Percentiles rank a stretch among this genome's conserved stretches.
Evolutionary conservation across 257 asterid species (phyloP).

Genomic region (Capsicum pubescens): DNA sequence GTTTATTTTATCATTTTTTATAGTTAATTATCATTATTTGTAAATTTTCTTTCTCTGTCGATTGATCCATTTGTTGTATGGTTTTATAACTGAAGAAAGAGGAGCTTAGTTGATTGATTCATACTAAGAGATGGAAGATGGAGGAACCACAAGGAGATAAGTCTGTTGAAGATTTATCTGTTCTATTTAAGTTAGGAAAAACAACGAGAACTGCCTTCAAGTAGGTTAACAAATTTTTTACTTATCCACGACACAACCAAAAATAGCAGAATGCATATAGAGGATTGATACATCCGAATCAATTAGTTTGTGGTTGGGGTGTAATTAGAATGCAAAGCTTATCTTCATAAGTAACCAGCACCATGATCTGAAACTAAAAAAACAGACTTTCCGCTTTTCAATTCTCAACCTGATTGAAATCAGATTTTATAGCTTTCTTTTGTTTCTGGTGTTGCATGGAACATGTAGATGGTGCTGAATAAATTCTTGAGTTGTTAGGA

Average conservation of each 20-base stretch:
- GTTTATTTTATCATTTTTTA: not conserved
- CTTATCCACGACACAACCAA: not conserved
- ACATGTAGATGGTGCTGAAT: not conserved
- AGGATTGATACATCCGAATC: not conserved
- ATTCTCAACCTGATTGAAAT: not conserved
- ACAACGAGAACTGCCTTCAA: not conserved
- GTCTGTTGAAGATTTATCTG: not conserved
- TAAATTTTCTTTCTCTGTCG: not conserved
- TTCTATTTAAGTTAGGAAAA: not conserved
- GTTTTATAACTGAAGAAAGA: constrained; percentile 11
- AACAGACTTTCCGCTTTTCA: not conserved
- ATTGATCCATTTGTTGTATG: constrained; percentile 6
- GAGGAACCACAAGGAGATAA: constrained; percentile 15
- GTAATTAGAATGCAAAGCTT: not conserved
- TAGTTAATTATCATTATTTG: not conserved
- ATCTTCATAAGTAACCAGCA: not conserved
- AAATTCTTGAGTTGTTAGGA: not conserved
- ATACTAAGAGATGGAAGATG: not conserved
- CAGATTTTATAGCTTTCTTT: not conserved
- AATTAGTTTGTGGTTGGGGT: constrained; percentile 1
- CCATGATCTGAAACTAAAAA: constrained; percentile 9
- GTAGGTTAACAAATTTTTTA: not conserved
- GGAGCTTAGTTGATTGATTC: not conserved
- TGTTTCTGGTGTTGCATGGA: not conserved
- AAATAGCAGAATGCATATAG: not conserved